Evolutionary conservation across 1,284 basidiomycete species (phyloP), one percentile per base, ranked within the genome.

Genomic region (Meira nashicola): DNA sequence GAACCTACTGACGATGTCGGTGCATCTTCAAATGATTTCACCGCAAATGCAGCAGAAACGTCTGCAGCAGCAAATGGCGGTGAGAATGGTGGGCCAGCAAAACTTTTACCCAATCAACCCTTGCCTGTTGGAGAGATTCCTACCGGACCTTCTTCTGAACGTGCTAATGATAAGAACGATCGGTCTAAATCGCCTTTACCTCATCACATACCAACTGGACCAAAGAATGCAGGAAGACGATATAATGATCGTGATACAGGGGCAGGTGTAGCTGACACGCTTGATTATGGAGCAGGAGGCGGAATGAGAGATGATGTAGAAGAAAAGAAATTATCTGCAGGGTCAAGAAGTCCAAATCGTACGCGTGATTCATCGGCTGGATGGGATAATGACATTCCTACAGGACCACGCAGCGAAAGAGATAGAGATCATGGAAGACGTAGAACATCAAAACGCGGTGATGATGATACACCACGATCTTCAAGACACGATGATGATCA

Each of bases 201-300:
- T 3, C 53, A 64, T 15, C 70, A 72, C 23, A 67, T 69, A 0
- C 57, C 57, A 3, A 66, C 64, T 1, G 71, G 71, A 1, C 71
- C 71, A 1, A 64, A 64, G 46, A 68, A 69, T 41, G 67, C 64
- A 1, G 70, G 65, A 19, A 64, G 64, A 58, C 50, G 72, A 33
- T 76, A 77, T 63, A 76, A 68, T 39, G 75, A 77, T 50, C 67
- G 75, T 9, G 75, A 77, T 23, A 69, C 62, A 10, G 69, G 67
- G 5, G 51, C 62, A 6, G 73, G 73, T n/a, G 63, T 61, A 0
- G 67, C 61, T 12, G 75, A 75, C 25, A 53, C 61, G 17, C 69
- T 77, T 41, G 74, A 77, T 59, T 77, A 77, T 49, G 75, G 75
- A 15, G 57, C 40, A 8, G 52, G 28, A 33, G 28, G 28, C 8